phyloP scores from a whole-genome alignment of 2,329 filamentous ascomycete species.

The Phyllosticta citribraziliensis region DNA sequence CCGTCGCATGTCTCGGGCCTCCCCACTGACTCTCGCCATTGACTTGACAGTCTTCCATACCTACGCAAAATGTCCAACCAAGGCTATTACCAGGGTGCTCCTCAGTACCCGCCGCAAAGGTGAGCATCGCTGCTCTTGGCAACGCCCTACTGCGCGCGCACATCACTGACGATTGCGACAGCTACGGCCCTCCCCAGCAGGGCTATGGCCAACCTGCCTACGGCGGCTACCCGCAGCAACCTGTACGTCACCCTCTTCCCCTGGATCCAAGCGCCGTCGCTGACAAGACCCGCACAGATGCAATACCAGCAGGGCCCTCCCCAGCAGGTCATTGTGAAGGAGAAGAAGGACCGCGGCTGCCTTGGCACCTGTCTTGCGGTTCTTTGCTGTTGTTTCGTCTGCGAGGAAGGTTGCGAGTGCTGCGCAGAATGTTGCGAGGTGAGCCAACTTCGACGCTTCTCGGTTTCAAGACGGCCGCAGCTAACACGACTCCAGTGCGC shows the following conservation, averaged over 20 bases:
- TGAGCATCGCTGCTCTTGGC: conserved; percentile 12
- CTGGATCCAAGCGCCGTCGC: not conserved
- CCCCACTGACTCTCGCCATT: conserved; percentile 1
- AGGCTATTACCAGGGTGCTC: conserved; percentile 26
- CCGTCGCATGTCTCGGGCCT: not conserved
- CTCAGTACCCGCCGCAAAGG: conserved; percentile 29
- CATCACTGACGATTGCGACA: not conserved
- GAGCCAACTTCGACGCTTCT: conserved; percentile 24
- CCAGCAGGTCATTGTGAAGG: conserved; percentile 29
- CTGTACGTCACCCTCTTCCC: not conserved
- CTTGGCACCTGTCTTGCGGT: conserved; percentile 43
- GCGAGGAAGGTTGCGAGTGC: conserved; percentile 55
- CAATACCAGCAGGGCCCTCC: conserved; percentile 43
- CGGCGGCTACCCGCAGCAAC: conserved; percentile 1
- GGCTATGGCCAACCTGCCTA: conserved; percentile 12
- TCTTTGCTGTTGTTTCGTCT: conserved; percentile 55
- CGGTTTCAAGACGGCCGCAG: not conserved
- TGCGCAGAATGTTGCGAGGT: conserved; percentile 52
- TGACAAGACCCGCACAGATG: conserved; percentile 21
- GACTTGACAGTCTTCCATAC: not conserved
- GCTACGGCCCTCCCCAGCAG: conserved; percentile 18
- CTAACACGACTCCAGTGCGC: conserved; percentile 16
- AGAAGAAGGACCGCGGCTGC: conserved; percentile 43
- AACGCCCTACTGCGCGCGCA: conserved; percentile 14
- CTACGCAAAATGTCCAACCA: conserved; percentile 23